Percentiles rank a stretch among this genome's conserved stretches.
Evolutionary conservation across 192 early-diverging fungal genomes (phyloP).

Genomic region (Mortierella alpina): DNA sequence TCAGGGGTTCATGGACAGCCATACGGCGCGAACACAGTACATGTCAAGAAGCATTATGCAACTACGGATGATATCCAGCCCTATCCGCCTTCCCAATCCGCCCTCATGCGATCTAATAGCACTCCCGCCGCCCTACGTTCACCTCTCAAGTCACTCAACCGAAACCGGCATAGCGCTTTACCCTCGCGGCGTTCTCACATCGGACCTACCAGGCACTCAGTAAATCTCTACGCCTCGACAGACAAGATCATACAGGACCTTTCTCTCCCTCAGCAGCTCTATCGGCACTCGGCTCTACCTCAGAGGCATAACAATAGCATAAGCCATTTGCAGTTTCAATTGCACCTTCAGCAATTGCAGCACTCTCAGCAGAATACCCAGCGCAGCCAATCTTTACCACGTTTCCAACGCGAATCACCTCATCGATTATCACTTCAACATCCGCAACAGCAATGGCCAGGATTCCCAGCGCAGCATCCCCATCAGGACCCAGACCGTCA

Average conservation of each 20-base stretch:
- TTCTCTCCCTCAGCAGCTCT: conserved; percentile 41
- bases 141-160: conserved; percentile 23
- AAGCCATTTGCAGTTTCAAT: conserved; percentile 43
- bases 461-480: conserved; percentile 1
- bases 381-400: conserved; percentile 17
- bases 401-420: conserved; percentile 10
- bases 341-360: conserved; percentile 35
- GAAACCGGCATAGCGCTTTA: conserved; percentile 34
- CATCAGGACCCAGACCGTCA: conserved; percentile 6
- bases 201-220: conserved; percentile 20
- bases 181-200: conserved; percentile 27
- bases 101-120: conserved; percentile 41
- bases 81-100: conserved; percentile 16
- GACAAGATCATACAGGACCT: conserved; percentile 51
- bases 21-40: conserved; percentile 9
- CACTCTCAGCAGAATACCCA: conserved; percentile 23
- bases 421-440: conserved; percentile 2
- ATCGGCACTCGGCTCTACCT: conserved; percentile 34
- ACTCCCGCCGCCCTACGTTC: conserved; percentile 37
- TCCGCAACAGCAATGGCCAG: conserved; percentile 11
- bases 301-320: conserved; percentile 30
- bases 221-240: conserved; percentile 46
- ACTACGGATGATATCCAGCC: conserved; percentile 33
- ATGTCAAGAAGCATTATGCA: conserved; percentile 4
- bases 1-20: conserved; percentile 6